These are phyloP conservation scores for Xylaria sp. DNA, from an alignment of 2,329 filamentous ascomycete genomes.

Conservation along the genomic window DNA sequence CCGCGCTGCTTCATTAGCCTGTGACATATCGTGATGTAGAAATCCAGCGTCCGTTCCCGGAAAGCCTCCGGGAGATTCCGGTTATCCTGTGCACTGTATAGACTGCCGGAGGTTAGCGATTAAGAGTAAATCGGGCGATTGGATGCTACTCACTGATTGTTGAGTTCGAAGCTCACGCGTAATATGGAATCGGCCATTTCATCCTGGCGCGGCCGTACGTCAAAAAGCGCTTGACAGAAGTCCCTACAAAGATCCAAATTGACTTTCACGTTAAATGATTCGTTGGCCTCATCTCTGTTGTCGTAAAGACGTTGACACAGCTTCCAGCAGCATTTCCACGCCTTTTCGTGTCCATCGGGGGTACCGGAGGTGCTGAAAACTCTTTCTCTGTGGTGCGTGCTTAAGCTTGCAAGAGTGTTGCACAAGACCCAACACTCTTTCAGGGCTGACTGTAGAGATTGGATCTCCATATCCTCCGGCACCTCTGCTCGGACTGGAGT, in stretches of 20 bases:
- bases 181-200: constrained; percentile 87
- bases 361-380: constrained; percentile 80
- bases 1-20: constrained; percentile 94
- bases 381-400: constrained; percentile 82
- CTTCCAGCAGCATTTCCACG: constrained; percentile 95
- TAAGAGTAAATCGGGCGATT: background rate
- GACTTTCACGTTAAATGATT: constrained; percentile 73
- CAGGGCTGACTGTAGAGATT: constrained; percentile 78
- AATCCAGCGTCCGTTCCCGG: constrained; percentile 88
- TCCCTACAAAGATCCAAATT: constrained; percentile 90
- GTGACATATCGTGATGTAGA: constrained; percentile 94
- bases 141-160: constrained; percentile 75
- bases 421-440: constrained; percentile 94
- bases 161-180: constrained; percentile 92
- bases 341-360: constrained; percentile 83
- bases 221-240: constrained; percentile 92
- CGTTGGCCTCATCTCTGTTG: constrained; percentile 76
- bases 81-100: constrained; percentile 89
- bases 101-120: constrained; percentile 53
- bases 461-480: constrained; percentile 65
- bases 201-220: constrained; percentile 81
- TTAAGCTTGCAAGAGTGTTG: constrained; percentile 87
- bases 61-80: constrained; percentile 86
- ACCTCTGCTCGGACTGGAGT: constrained; percentile 57
- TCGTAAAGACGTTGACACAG: constrained; percentile 91